Base-by-base conservation (phyloP, 1,284 basidiomycete species). In the Boletus semigastroideus region DNA sequence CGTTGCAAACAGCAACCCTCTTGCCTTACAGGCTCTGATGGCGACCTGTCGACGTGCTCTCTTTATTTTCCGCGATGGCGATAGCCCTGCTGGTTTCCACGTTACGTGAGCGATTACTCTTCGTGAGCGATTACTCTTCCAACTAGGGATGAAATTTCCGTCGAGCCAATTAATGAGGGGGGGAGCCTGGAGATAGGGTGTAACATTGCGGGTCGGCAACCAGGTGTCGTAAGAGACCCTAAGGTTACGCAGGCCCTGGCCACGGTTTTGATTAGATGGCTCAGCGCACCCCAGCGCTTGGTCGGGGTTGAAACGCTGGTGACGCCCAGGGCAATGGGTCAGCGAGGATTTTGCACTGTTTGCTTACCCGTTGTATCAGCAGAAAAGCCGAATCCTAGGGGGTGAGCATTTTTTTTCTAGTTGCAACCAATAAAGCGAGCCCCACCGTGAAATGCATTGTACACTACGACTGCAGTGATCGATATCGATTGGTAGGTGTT, bases 81-180 rank as follows among this genome's bases (percentile, higher is more conserved):
- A 56, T 49, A 51, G 38, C 42, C 37, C 42, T 49, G 40, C 25
- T 30, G 42, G 49, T 55, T 61, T 62, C 60, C 59, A 59, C 56
- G 50, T 62, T 67, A 65, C 61, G 61, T 63, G 59, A 67, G 51
- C 42, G 13, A 42, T 44, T 25, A 27, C 45, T 49, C 49, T 51
- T 45, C 31, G 61, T 63, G 59, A 67, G 51, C 42, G 13, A 42
- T 44, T 25, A 27, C 45, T 49, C 49, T 51, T 45, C 31, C 31
- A 27, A 27, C 42, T 42, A 39, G 42, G n/a, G 9, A 52, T 19
- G 46, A 50, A 48, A 61, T 59, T 56, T 49, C 56, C 50, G 33
- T 52, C 47, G 47, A 56, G 40, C 39, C 19, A 58, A 43, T 47
- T 43, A 52, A 52, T 37, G 34, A 50, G 48, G 44, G 48, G n/a